A percentile compares a stretch with the other conserved stretches of the same genome.
Evolutionary conservation across 108 stramenopile genomes (phyloP).

Genomic region (Stephanodiscus triporus): DNA sequence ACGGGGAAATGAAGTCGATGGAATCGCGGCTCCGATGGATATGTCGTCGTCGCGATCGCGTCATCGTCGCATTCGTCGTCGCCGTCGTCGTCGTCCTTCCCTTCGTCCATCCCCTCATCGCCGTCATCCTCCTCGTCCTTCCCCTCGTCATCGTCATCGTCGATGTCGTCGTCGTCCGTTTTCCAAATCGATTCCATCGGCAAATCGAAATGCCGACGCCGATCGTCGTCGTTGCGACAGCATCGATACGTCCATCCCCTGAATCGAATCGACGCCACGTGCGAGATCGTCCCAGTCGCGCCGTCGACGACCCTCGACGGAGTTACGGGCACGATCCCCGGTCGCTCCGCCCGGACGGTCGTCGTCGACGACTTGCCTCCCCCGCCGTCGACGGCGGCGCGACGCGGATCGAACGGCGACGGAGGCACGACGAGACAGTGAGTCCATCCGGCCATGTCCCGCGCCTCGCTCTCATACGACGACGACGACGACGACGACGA

Average conservation of each 20-base stretch:
- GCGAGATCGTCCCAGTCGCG: not conserved
- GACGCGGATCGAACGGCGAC: slow-evolving; percentile 1
- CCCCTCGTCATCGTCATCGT: slow-evolving; percentile 21
- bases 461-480: not conserved
- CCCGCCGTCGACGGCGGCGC: slow-evolving; percentile 6
- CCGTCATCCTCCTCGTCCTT: slow-evolving; percentile 29
- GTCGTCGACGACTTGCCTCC: slow-evolving; percentile 23
- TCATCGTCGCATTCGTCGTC: no score
- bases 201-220: slow-evolving; percentile 32
- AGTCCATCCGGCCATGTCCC: slow-evolving; percentile 38
- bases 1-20: slow-evolving; percentile 68
- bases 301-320: not conserved
- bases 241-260: slow-evolving; percentile 48
- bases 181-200: slow-evolving; percentile 40
- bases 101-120: slow-evolving; percentile 13
- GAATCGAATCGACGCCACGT: slow-evolving; percentile 31
- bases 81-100: not conserved
- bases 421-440: slow-evolving; percentile 51
- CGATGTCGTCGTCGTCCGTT: slow-evolving; percentile 13
- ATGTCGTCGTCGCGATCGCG: no score
- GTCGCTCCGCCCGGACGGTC: slow-evolving; percentile 14
- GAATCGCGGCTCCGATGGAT: slow-evolving; percentile 53
- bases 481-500: not conserved
- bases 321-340: slow-evolving; percentile 16
- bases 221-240: slow-evolving; percentile 20